phyloP scores from a whole-genome alignment of 2,329 filamentous ascomycete species.

The Didymella sp. region DNA sequence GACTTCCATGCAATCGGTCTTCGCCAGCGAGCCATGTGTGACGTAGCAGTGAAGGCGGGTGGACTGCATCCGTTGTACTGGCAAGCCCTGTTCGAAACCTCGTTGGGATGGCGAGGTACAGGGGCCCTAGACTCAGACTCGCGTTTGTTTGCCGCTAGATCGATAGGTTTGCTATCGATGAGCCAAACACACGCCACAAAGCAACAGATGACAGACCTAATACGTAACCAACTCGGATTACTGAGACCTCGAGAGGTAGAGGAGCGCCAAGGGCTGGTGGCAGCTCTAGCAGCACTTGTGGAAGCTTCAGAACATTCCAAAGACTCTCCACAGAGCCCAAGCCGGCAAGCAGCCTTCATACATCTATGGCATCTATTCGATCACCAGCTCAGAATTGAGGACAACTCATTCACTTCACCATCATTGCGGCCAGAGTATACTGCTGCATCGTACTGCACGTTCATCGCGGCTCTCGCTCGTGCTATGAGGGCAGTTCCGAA shows the following conservation, averaged over 20 bases:
- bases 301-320: constrained; percentile 7
- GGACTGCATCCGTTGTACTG: constrained; percentile 70
- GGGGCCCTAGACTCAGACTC: constrained; percentile 77
- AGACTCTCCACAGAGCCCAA: background rate
- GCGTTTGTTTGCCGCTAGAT: constrained; percentile 72
- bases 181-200: constrained; percentile 45
- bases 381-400: constrained; percentile 45
- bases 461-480: constrained; percentile 54
- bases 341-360: constrained; percentile 22
- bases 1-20: constrained; percentile 94
- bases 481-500: constrained; percentile 21
- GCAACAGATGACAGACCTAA: constrained; percentile 49
- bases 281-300: constrained; percentile 56
- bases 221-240: constrained; percentile 55
- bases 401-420: constrained; percentile 50
- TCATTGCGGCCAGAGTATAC: constrained; percentile 68
- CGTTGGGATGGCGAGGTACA: constrained; percentile 88
- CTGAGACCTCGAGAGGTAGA: constrained; percentile 68
- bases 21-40: constrained; percentile 79
- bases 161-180: constrained; percentile 68
- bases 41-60: constrained; percentile 75
- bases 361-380: constrained; percentile 44
- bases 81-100: constrained; percentile 70
- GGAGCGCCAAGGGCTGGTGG: constrained; percentile 72
- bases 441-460: constrained; percentile 65